Percentiles rank a stretch among this genome's conserved stretches.
These are phyloP conservation scores for Russula emetica DNA, from an alignment of 768 basidiomycete genomes.

Conservation along the genomic window DNA sequence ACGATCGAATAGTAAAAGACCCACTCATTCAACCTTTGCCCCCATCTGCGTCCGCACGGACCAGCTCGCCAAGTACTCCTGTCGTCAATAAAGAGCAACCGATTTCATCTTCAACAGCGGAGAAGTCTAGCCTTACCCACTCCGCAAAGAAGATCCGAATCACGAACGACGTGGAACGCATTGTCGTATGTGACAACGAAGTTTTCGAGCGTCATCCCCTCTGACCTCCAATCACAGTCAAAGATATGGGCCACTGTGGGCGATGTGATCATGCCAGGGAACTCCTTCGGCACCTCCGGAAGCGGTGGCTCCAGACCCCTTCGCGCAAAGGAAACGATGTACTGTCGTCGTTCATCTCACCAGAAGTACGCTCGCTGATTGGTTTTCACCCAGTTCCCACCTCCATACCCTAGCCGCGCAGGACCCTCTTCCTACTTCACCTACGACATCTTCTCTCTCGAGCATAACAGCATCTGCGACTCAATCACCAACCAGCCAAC, in stretches of 20 bases:
- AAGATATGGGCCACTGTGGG: constrained; percentile 67
- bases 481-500: constrained; percentile 54
- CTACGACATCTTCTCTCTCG: constrained; percentile 52
- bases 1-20: not conserved
- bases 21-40: not conserved
- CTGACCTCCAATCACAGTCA: constrained; percentile 38
- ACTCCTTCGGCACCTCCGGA: constrained; percentile 39
- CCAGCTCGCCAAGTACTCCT: constrained; percentile 12
- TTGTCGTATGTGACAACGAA: constrained; percentile 45
- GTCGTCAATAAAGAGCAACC: not conserved
- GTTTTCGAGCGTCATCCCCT: not conserved
- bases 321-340: constrained; percentile 61
- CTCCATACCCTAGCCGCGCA: constrained; percentile 53
- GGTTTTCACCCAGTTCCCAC: constrained; percentile 41
- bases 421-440: constrained; percentile 51
- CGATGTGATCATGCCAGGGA: constrained; percentile 58
- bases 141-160: constrained; percentile 43
- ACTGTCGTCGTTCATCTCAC: constrained; percentile 33
- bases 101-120: constrained; percentile 22
- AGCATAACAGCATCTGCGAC: constrained; percentile 36
- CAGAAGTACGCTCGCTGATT: constrained; percentile 10
- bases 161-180: constrained; percentile 61
- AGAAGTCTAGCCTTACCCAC: constrained; percentile 26
- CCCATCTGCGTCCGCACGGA: not conserved
- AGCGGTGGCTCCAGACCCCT: constrained; percentile 40